Evolutionary conservation across 495 filamentous ascomycete genomes (phyloP).

Genomic region (Neurospora sp.): DNA sequence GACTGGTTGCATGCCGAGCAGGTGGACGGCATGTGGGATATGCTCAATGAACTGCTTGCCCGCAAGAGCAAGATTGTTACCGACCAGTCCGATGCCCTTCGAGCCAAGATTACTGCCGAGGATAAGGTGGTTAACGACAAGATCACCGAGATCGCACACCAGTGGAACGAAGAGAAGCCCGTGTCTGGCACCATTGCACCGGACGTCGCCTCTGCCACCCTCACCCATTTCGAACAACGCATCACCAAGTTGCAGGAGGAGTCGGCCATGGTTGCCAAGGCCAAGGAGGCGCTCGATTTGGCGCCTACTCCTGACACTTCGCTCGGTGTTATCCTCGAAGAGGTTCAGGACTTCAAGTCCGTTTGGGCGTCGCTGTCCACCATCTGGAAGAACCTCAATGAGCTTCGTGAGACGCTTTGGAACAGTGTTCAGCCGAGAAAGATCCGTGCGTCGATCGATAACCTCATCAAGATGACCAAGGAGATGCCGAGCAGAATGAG

Average conservation of each 20-base stretch:
- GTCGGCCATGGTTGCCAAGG: conserved; percentile 86
- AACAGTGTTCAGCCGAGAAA: conserved; percentile 88
- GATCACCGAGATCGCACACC: conserved; percentile 65
- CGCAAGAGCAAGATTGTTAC: conserved; percentile 89
- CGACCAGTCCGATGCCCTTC: conserved; percentile 88
- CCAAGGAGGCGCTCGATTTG: conserved; percentile 91
- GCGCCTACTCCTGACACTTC: conserved; percentile 66
- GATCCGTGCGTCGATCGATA: conserved; percentile 76
- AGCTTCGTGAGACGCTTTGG: conserved; percentile 85
- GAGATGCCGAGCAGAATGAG: conserved; percentile 99
- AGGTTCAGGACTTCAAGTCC: conserved; percentile 97
- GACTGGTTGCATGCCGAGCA: conserved; percentile 95
- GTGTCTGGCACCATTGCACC: conserved; percentile 89
- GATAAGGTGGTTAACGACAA: conserved; percentile 83
- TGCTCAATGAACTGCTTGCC: conserved; percentile 75
- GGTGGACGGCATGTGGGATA: conserved; percentile 86
- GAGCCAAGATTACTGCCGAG: conserved; percentile 92
- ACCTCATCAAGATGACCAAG: conserved; percentile 93
- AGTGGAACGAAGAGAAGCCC: conserved; percentile 95
- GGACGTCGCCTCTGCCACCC: conserved; percentile 67
- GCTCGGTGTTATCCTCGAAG: conserved; percentile 73
- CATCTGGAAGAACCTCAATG: conserved; percentile 94
- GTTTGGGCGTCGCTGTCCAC: conserved; percentile 92
- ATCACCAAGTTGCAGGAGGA: conserved; percentile 77
- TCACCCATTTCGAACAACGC: conserved; percentile 68